Evolutionary conservation across 2,329 filamentous ascomycete species (phyloP), one percentile per base, ranked within the genome.

Genomic region (Fusarium sp.): DNA sequence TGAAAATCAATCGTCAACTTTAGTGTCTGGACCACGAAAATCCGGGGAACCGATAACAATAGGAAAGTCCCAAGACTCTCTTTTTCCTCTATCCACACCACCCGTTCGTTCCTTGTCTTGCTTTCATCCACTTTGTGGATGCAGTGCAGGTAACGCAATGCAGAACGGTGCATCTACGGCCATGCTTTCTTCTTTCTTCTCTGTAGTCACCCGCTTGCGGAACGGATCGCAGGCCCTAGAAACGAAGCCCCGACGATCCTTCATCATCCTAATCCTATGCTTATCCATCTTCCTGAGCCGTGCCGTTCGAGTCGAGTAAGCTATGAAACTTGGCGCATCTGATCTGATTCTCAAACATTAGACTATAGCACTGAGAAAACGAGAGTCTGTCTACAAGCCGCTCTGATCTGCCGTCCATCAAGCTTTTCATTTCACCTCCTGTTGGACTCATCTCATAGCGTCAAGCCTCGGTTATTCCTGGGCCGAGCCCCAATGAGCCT

Each of bases 1-100:
- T 63, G 44, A 42, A 44, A 68, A 47, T 63, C 52, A 58, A 63
- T 56, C 50, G 16, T 51, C 9, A 53, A 38, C 34, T 38, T 52
- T 42, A 53, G 50, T 70, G 52, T 54, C 58, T 52, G 50, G 47
- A 59, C 56, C 55, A 42, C 25, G 68, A 70, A 71, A 71, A 71
- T 71, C 68, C 68, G 68, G 68, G 68, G 68, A 66, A 71, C 52
- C 46, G 53, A 69, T 25, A 61, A 55, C 52, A 68, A 65, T 53
- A 64, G 59, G 51, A 63, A 71, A 60, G 61, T 64, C 47, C 55
- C 32, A 53, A 42, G 30, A 20, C 20, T n/a, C 46, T 50, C 14
- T 40, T 11, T 27, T 46, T 11, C 16, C 18, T 55, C 59, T 50
- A 52, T 46, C 43, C 68, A 68, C 59, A 68, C 68, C 59, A 50